These are phyloP conservation scores for Nitzschia putrida DNA, from an alignment of 108 stramenopile genomes.

Conservation along the genomic window DNA sequence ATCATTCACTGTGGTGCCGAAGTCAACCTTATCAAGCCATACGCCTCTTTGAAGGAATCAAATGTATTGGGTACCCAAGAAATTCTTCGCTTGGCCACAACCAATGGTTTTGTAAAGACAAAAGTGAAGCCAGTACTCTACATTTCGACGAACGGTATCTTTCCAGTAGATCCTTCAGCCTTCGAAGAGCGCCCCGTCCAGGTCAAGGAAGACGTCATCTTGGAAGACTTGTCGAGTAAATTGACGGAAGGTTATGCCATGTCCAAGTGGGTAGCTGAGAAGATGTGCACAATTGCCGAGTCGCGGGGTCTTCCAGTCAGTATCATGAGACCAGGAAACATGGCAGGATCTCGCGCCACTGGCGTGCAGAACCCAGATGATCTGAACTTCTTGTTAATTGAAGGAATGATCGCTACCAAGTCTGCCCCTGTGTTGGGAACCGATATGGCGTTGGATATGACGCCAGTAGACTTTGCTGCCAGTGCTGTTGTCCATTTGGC, in stretches of 20 bases:
- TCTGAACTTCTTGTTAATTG: slow-evolving; percentile 65
- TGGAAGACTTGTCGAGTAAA: slow-evolving; percentile 17
- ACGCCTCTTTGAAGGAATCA: slow-evolving; percentile 62
- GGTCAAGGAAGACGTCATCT: slow-evolving; percentile 43
- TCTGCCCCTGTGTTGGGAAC: slow-evolving; percentile 33
- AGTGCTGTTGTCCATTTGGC: slow-evolving; percentile 56
- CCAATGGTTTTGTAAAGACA: slow-evolving; percentile 48
- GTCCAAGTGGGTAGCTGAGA: slow-evolving; percentile 82
- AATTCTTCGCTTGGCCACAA: slow-evolving; percentile 62
- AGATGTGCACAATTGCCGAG: slow-evolving; percentile 60
- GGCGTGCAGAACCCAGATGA: slow-evolving; percentile 65
- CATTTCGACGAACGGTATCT: slow-evolving; percentile 74
- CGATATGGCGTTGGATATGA: slow-evolving; percentile 61
- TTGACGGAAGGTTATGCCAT: slow-evolving; percentile 70
- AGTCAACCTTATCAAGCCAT: slow-evolving; percentile 71
- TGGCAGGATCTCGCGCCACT: slow-evolving; percentile 57
- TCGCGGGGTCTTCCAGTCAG: slow-evolving; percentile 62
- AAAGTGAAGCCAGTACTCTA: slow-evolving; percentile 67
- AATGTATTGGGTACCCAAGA: slow-evolving; percentile 81
- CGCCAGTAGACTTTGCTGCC: slow-evolving; percentile 79
- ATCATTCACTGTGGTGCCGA: slow-evolving; percentile 80
- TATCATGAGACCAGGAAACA: slow-evolving; percentile 71
- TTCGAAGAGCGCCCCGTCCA: slow-evolving; percentile 27
- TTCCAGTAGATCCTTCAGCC: slow-evolving; percentile 53
- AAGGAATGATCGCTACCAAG: slow-evolving; percentile 44